Conservation (phyloP, 2,329 filamentous ascomycete species). For the Bisporella sp. region DNA sequence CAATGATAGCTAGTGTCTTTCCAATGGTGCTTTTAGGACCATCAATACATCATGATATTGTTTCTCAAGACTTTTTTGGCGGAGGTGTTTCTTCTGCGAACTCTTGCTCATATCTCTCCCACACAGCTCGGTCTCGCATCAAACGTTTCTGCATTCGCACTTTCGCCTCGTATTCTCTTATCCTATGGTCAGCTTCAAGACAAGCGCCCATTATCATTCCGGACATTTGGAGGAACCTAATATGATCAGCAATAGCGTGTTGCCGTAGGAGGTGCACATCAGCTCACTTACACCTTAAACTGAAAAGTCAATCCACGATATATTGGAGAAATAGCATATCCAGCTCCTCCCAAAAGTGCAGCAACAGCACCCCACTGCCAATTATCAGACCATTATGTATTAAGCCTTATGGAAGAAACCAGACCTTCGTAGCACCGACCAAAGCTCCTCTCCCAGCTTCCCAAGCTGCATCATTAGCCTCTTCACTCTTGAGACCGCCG, state of each 20-base stretch:
- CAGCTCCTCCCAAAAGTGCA: constrained; percentile 54
- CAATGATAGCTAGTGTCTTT: too few species aligned
- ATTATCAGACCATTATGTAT: constrained; percentile 4
- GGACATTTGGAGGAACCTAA: constrained; percentile 76
- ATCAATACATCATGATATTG: background rate
- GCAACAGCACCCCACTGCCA: constrained; percentile 60
- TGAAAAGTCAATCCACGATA: constrained; percentile 68
- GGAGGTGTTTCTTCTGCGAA: constrained; percentile 13
- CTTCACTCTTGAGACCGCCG: constrained; percentile 54
- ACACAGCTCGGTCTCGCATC: constrained; percentile 58
- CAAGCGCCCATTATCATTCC: constrained; percentile 70
- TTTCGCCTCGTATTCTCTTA: constrained; percentile 60
- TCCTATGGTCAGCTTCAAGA: constrained; percentile 65
- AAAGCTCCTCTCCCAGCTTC: constrained; percentile 62
- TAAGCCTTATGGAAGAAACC: constrained; percentile 6
- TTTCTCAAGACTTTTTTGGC: background rate
- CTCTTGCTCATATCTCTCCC: constrained; percentile 60
- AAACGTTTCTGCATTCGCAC: constrained; percentile 59
- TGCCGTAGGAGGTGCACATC: background rate
- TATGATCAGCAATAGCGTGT: background rate
- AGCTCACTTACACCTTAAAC: constrained; percentile 62
- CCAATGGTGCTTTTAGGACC: background rate
- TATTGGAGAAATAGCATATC: constrained; percentile 59
- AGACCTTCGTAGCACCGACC: constrained; percentile 57
- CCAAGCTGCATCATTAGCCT: constrained; percentile 64